A percentile compares a stretch with the other conserved stretches of the same genome.
phyloP scores from a whole-genome alignment of 2,329 filamentous ascomycete genomes.

The Verticillium dahliae region DNA sequence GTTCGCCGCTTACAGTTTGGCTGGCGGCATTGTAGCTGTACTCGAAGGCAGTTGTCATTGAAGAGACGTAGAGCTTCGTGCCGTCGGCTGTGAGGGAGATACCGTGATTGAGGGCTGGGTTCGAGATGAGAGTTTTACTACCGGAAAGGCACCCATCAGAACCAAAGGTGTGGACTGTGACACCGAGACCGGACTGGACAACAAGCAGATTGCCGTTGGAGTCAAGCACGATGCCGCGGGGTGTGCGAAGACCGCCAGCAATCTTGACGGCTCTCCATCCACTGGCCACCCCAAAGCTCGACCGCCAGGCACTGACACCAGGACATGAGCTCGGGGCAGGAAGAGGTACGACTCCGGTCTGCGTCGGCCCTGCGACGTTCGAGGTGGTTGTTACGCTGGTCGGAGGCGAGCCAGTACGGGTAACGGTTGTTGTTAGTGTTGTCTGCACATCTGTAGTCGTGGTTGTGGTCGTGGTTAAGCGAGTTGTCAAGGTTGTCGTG shows the following conservation, averaged over 20 bases:
- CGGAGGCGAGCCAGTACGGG: conserved; percentile 3
- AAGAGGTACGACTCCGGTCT: conserved; percentile 12
- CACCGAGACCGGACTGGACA: conserved; percentile 25
- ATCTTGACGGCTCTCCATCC: conserved; percentile 33
- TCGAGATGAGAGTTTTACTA: conserved; percentile 27
- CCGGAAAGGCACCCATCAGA: conserved; percentile 31
- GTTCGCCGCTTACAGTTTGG: conserved; percentile 36
- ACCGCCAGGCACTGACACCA: conserved; percentile 22
- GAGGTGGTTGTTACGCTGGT: neutral
- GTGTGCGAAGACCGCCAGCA: conserved; percentile 25
- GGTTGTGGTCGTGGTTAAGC: conserved; percentile 7
- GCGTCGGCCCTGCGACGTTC: neutral
- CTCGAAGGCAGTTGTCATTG: conserved; percentile 37
- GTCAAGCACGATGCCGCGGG: conserved; percentile 29
- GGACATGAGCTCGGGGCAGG: conserved; percentile 25
- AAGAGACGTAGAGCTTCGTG: conserved; percentile 29
- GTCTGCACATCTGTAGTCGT: conserved; percentile 7
- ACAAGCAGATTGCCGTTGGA: conserved; percentile 29
- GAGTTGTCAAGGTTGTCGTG: conserved; percentile 3
- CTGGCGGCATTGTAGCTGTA: conserved; percentile 50
- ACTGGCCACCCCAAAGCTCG: conserved; percentile 22
- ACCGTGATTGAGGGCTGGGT: conserved; percentile 30
- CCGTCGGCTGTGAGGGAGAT: conserved; percentile 30
- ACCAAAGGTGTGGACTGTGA: conserved; percentile 32
- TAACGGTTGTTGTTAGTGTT: conserved; percentile 5